A percentile compares a stretch with the other conserved stretches of the same genome.
These are phyloP conservation scores for Xylariomycetidae sp. DNA, from an alignment of 2,329 filamentous ascomycete species.

Conservation along the genomic window DNA sequence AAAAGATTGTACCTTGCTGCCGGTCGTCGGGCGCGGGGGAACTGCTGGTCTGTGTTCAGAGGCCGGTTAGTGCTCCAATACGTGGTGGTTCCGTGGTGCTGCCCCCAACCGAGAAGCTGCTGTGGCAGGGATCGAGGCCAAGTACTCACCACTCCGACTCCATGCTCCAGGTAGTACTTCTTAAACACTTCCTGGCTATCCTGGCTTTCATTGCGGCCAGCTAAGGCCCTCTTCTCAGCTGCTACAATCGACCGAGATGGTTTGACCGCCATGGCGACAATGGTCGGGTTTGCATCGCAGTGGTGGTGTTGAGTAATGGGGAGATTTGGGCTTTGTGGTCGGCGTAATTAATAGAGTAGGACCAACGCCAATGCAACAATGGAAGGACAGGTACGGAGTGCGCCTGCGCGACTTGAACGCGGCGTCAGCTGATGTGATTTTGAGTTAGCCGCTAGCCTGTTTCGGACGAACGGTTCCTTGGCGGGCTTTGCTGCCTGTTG, in stretches of 20 bases:
- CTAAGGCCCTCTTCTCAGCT: conserved; percentile 13
- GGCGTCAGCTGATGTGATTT: conserved; percentile 21
- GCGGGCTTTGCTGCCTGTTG: too few species aligned
- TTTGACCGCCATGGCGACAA: conserved; percentile 13
- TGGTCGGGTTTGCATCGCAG: conserved; percentile 10
- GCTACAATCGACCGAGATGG: conserved; percentile 10
- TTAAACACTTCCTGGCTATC: conserved; percentile 21
- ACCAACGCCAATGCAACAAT: conserved; percentile 1
- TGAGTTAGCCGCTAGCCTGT: too few species aligned
- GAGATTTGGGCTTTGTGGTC: conserved; percentile 1
- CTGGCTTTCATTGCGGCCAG: conserved; percentile 22
- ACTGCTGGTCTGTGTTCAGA: conserved; percentile 13
- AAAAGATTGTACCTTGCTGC: conserved; percentile 2
- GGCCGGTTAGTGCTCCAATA: conserved; percentile 7
- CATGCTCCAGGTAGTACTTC: conserved; percentile 16
- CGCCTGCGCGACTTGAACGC: conserved; percentile 16
- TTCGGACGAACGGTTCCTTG: too few species aligned
- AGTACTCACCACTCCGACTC: conserved; percentile 23
- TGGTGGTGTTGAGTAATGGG: not conserved
- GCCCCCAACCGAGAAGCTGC: conserved; percentile 4
- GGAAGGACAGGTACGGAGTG: conserved; percentile 8
- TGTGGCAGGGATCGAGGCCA: conserved; percentile 5
- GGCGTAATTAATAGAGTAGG: conserved; percentile 8
- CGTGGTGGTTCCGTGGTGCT: conserved; percentile 1
- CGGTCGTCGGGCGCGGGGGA: conserved; percentile 9